phyloP scores from a whole-genome alignment of 257 asterid genomes.

The Nyctanthes arbortristis region DNA sequence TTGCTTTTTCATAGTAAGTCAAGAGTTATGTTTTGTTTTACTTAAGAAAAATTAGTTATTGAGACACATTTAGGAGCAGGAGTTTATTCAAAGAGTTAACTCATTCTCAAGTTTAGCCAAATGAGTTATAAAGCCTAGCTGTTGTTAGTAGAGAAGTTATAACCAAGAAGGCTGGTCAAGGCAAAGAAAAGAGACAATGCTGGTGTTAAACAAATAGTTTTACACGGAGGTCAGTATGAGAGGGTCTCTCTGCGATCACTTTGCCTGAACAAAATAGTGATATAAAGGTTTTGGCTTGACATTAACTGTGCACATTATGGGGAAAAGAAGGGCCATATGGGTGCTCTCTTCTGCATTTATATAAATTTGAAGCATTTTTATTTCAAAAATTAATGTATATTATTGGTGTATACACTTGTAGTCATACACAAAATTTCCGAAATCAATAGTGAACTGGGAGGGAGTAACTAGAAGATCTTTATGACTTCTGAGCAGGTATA shows the following conservation, averaged over 20 bases:
- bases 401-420: neutral
- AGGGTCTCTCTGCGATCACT: neutral
- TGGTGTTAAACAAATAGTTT: neutral
- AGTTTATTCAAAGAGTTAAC: neutral
- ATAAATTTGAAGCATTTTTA: neutral
- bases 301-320: neutral
- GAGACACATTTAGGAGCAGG: neutral
- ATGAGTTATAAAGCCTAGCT: neutral
- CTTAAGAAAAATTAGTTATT: neutral
- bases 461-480: neutral
- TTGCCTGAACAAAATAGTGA: neutral
- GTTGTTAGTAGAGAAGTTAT: no score
- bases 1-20: neutral
- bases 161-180: no score
- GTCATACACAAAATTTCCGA: neutral
- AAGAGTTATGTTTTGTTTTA: neutral
- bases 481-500: neutral
- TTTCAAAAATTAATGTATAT: neutral
- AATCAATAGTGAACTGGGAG: neutral
- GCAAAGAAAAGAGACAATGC: no score
- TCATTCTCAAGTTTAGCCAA: neutral
- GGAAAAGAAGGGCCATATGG: neutral
- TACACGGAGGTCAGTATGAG: neutral
- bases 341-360: neutral
- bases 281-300: neutral